Evolutionary conservation across 257 asterid genomes (phyloP).

Genomic region (Fraxinus cuspidata): DNA sequence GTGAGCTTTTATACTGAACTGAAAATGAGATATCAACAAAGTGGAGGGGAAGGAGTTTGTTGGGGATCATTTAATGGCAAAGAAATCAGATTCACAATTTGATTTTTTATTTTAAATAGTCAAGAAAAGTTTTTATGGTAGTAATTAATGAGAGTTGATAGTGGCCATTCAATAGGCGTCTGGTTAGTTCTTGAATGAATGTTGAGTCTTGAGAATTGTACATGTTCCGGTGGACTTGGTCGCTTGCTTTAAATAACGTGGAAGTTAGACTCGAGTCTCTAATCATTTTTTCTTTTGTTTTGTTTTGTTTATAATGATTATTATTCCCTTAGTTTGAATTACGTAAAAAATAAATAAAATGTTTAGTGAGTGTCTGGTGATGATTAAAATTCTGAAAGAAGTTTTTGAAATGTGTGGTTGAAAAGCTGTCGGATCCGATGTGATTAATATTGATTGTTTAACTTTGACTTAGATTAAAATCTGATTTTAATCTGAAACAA

Average conservation of each 20-base stretch:
- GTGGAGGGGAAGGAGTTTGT: not conserved
- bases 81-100: not conserved
- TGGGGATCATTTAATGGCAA: constrained; percentile 5
- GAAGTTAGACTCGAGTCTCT: not conserved
- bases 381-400: too few relatives aligned
- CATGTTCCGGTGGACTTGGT: not conserved
- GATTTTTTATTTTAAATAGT: not conserved
- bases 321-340: too few relatives aligned
- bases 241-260: not conserved
- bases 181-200: not conserved
- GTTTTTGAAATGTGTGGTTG: too few relatives aligned
- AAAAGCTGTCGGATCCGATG: too few relatives aligned
- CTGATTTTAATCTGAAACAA: too few relatives aligned
- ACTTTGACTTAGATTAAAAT: too few relatives aligned
- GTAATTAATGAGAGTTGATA: constrained; percentile 1
- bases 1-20: not conserved
- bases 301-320: too few relatives aligned
- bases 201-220: not conserved
- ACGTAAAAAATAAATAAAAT: too few relatives aligned
- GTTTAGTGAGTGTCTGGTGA: too few relatives aligned
- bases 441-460: too few relatives aligned
- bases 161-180: not conserved
- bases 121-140: not conserved
- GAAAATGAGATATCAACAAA: not conserved
- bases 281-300: too few relatives aligned